These are phyloP conservation scores for Coniochaeta hoffmannii DNA, from an alignment of 2,329 filamentous ascomycete genomes.

Conservation along the genomic window DNA sequence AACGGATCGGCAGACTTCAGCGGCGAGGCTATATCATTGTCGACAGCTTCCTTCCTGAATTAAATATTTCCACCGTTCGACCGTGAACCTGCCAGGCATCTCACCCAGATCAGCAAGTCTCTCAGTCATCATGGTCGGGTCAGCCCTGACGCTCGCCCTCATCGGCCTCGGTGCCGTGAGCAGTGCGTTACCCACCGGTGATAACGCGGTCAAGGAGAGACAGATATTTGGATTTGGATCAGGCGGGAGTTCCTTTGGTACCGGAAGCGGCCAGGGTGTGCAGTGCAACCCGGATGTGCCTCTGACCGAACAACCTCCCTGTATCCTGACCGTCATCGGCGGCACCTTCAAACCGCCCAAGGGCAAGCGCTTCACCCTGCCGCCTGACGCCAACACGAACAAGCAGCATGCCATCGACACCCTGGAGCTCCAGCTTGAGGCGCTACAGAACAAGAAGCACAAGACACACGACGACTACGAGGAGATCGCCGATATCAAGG, in stretches of 20 bases:
- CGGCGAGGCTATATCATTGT: background rate
- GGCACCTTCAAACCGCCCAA: constrained; percentile 6
- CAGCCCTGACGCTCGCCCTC: constrained; percentile 14
- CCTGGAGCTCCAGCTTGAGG: constrained; percentile 11
- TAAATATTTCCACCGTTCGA: constrained; percentile 1
- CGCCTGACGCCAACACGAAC: constrained; percentile 12
- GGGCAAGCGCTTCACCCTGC: constrained; percentile 9
- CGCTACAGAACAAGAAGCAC: constrained; percentile 16
- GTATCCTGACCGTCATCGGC: constrained; percentile 9
- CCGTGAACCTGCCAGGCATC: constrained; percentile 7
- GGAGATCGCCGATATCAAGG: constrained; percentile 14
- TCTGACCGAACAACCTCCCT: constrained; percentile 9
- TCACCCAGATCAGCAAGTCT: constrained; percentile 7
- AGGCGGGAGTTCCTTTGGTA: constrained; percentile 8
- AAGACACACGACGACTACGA: constrained; percentile 12
- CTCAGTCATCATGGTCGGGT: constrained; percentile 16
- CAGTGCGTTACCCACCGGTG: constrained; percentile 14
- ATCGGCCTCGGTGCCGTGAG: constrained; percentile 17
- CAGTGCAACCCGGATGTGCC: constrained; percentile 8
- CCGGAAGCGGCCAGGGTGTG: constrained; percentile 6
- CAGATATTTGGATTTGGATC: constrained; percentile 8
- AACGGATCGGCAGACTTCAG: background rate
- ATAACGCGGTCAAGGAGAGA: constrained; percentile 5
- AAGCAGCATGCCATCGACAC: constrained; percentile 12
- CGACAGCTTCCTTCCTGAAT: constrained; percentile 1